Evolutionary conservation across 345 rosid species (phyloP), one percentile per base, ranked within the genome.

Genomic region (Geranium rotundifolium): DNA sequence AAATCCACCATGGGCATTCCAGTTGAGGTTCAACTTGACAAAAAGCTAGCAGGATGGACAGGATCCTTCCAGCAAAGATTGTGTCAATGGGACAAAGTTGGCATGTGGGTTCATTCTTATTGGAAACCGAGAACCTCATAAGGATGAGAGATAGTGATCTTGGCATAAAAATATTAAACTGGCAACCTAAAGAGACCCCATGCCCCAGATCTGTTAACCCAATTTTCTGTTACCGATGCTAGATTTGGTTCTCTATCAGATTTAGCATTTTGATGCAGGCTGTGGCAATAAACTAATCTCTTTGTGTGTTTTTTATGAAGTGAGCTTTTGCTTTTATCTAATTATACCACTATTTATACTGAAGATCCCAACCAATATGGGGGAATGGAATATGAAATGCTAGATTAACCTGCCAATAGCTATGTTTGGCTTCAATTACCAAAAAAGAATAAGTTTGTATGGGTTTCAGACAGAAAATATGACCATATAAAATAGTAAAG

Each of bases 81-180:
- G 65, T 69, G 76, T 78, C 71, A 63, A 50, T 58, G 60, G 63
- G 67, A 72, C 73, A 76, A 76, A 63, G 68, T 34, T 74, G 71
- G 71, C 83, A 80, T 78, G 83, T 74, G 82, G 77, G 56, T 68
- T 56, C 79, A 67, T 69, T 72, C 64, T 74, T 34, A 67, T 69
- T 65, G 80, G 77, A 75, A 64, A 60, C 10, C 49, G 65, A 67
- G 60, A 73, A 69, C 69, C 63, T 54, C 56, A 58, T 58, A 62
- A 63, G 66, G 19, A 23, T n/a, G 31, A 50, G 63, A 62, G 41
- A 34, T 34, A 34, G 41, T 34, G 41, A 34, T 5, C 10, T 34
- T 34, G 41, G 41, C 41, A 34, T 34, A 34, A 1, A 34, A 34
- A 34, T 34, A 4, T 34, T 5, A 4, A 4, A 34, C 41, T 34